These are phyloP conservation scores for Fusarium fujikuroi DNA, from an alignment of 2,329 filamentous ascomycete genomes.

Conservation along the genomic window DNA sequence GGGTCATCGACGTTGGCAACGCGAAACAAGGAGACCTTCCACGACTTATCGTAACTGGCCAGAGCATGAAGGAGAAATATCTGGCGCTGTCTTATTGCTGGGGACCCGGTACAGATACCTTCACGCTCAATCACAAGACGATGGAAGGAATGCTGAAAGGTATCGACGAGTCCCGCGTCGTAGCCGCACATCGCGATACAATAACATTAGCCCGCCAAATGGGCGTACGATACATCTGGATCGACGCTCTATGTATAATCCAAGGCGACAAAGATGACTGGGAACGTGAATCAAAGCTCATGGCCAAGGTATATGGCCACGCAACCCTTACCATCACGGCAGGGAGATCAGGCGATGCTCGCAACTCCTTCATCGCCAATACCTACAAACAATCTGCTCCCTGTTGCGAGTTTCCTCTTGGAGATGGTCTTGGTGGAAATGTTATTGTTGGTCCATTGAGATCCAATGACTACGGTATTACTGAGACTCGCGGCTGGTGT, in stretches of 20 bases:
- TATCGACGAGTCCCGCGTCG: background rate
- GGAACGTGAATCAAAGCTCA: background rate
- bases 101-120: constrained; percentile 14
- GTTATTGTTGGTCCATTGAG: background rate
- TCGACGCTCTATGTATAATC: constrained; percentile 1
- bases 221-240: background rate
- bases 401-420: constrained; percentile 1
- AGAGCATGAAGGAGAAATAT: background rate
- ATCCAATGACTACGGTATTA: background rate
- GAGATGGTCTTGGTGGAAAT: background rate
- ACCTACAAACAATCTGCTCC: background rate
- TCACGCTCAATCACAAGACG: background rate
- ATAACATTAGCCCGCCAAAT: background rate
- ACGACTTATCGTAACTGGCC: background rate
- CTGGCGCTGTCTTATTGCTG: constrained; percentile 14
- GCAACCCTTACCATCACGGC: constrained; percentile 9
- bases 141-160: background rate
- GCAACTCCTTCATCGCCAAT: constrained; percentile 6
- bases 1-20: constrained; percentile 4
- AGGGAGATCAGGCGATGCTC: constrained; percentile 15
- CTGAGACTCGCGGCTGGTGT: constrained; percentile 21
- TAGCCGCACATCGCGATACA: constrained; percentile 1
- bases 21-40: background rate
- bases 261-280: constrained; percentile 1
- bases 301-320: background rate